A percentile compares a stretch with the other conserved stretches of the same genome.
These are phyloP conservation scores for Ceratocystis papillata DNA, from an alignment of 2,329 filamentous ascomycete species.

Conservation along the genomic window DNA sequence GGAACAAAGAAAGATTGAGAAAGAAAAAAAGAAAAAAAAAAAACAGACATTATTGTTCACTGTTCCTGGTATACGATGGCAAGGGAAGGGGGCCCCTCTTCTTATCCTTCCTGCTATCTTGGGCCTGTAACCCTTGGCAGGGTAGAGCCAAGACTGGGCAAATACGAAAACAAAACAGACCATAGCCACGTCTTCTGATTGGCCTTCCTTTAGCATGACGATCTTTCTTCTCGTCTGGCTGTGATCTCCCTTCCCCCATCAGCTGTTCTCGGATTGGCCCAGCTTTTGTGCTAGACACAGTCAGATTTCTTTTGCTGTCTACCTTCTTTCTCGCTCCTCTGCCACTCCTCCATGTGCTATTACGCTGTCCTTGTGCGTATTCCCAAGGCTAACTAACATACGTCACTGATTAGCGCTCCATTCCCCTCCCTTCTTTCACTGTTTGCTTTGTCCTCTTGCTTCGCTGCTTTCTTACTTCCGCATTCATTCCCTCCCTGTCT, in stretches of 20 bases:
- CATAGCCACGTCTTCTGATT: no score
- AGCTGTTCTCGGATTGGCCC: neutral
- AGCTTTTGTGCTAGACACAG: neutral
- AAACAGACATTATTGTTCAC: neutral
- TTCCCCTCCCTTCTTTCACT: no score
- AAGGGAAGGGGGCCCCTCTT: neutral
- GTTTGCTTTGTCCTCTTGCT: neutral
- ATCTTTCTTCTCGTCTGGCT: neutral
- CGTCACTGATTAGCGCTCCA: neutral
- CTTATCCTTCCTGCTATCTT: neutral
- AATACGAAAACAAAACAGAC: no score
- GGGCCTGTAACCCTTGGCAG: conserved; percentile 10
- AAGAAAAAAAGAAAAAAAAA: neutral
- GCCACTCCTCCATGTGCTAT: neutral
- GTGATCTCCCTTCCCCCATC: neutral
- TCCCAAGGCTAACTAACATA: neutral
- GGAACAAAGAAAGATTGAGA: neutral
- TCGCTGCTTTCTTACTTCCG: neutral
- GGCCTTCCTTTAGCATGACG: neutral
- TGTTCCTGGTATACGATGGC: neutral
- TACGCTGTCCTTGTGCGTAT: neutral
- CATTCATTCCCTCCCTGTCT: neutral
- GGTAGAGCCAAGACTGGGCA: neutral
- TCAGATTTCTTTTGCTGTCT: neutral
- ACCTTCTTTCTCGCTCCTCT: neutral